Evolutionary conservation across 768 basidiomycete species (phyloP).

Genomic region (Fistulinella prunicolor): DNA sequence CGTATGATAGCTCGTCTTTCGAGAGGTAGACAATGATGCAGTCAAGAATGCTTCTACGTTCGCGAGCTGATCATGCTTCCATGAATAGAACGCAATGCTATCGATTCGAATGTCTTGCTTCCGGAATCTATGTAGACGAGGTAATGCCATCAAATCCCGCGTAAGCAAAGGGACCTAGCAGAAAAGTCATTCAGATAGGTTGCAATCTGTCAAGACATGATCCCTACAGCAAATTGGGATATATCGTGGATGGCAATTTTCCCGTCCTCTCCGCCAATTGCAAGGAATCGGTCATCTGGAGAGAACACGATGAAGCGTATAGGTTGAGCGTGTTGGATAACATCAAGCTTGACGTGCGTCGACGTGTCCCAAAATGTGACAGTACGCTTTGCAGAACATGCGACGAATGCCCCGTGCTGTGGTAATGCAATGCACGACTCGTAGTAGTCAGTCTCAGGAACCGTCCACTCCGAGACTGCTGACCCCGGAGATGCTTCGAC

Average conservation of each 20-base stretch:
- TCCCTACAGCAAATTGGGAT: neutral
- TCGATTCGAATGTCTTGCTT: neutral
- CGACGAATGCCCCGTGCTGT: neutral
- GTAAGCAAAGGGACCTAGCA: too few species aligned
- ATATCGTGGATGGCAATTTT: neutral
- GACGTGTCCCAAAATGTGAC: constrained; percentile 3
- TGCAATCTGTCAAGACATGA: neutral
- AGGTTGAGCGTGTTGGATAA: neutral
- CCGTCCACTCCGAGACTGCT: neutral
- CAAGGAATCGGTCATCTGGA: constrained; percentile 1
- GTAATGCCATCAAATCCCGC: neutral
- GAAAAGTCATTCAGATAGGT: neutral
- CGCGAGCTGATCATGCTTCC: neutral
- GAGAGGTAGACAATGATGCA: neutral
- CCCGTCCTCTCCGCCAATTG: neutral
- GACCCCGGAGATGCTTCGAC: neutral
- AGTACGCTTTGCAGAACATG: neutral
- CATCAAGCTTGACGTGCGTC: neutral
- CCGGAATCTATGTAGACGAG: neutral
- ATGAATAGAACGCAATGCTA: neutral
- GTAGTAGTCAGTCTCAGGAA: neutral
- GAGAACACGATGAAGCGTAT: neutral
- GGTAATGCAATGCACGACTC: constrained; percentile 5
- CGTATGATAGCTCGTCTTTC: neutral
- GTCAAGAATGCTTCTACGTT: neutral